Evolutionary conservation across 345 rosid genomes (phyloP), one percentile per base, ranked within the genome.

Genomic region (Pistacia vera): DNA sequence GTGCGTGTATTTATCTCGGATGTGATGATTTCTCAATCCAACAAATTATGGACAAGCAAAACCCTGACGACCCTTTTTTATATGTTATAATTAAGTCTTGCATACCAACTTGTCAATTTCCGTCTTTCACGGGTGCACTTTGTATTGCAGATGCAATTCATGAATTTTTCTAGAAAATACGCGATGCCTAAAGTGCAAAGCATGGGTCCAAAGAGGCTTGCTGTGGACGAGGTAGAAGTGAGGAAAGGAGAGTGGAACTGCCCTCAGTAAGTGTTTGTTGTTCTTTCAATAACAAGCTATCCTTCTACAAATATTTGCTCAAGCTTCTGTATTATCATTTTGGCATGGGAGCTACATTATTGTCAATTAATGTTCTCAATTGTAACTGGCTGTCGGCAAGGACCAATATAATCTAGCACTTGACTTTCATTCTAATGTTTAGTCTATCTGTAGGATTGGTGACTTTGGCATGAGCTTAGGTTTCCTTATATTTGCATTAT

Each of bases 191-290:
- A 86, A 90, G 79, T 93, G 97, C 86, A 84, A 77, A 79, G 82
- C 88, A 56, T 82, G 83, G 73, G 96, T 54, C 96, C 97, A 62
- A 75, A 79, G 78, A 76, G 67, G 80, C 71, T 73, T 46, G 81
- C 76, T 17, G 74, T 70, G 20, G 66, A 69, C 78, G 84, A 85
- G 25, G 78, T 79, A 11, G 87, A 86, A 82, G 90, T 85, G 96
- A 90, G 88, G 84, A 83, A 72, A 72, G 96, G 94, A 74, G 97
- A 93, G 84, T 93, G 97, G 97, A 84, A 82, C 75, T 93, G 97
- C 81, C 46, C 85, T 13, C 80, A 85, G 97, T 93, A 78, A 77
- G 93, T 16, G 5, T 36, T 20, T 16, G 46, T 41, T 4, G 46
- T 41, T 41, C 7, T 41, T 41, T 41, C 5, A 41, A 41, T 41